phyloP scores from a whole-genome alignment of 768 basidiomycete species.

The Kwoniella botswanensis region DNA sequence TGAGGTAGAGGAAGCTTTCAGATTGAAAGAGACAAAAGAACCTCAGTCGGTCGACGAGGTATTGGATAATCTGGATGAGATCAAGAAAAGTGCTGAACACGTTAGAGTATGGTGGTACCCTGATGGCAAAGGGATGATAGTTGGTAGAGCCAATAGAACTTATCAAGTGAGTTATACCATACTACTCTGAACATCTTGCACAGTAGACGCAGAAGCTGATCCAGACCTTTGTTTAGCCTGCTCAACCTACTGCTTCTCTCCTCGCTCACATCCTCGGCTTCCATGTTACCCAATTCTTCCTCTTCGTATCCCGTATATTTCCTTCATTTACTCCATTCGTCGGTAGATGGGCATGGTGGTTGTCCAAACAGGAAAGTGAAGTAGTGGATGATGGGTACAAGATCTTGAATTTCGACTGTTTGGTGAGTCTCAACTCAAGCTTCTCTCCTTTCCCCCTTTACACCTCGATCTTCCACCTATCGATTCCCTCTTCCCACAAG shows the following conservation, averaged over 20 bases:
- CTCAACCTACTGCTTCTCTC: slow-evolving; percentile 37
- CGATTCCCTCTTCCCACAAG: neutral
- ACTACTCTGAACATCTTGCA: neutral
- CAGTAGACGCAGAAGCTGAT: no score
- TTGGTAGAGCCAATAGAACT: slow-evolving; percentile 76
- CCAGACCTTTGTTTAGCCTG: slow-evolving; percentile 26
- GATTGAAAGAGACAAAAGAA: slow-evolving; percentile 73
- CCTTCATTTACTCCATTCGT: slow-evolving; percentile 69
- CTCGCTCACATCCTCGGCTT: slow-evolving; percentile 70
- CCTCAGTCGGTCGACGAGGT: slow-evolving; percentile 65
- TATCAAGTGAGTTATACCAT: slow-evolving; percentile 64
- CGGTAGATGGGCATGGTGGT: slow-evolving; percentile 64
- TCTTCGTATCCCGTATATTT: slow-evolving; percentile 76
- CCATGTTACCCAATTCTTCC: slow-evolving; percentile 80
- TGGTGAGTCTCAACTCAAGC: slow-evolving; percentile 64
- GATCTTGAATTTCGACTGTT: slow-evolving; percentile 92
- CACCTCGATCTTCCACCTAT: neutral
- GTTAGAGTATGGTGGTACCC: slow-evolving; percentile 97
- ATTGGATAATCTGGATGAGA: slow-evolving; percentile 49
- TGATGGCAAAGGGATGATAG: slow-evolving; percentile 71
- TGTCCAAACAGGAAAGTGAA: slow-evolving; percentile 65
- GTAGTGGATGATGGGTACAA: slow-evolving; percentile 77
- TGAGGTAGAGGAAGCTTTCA: slow-evolving; percentile 79
- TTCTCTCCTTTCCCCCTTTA: neutral
- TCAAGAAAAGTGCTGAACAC: slow-evolving; percentile 72